phyloP scores from a whole-genome alignment of 768 basidiomycete species.

The Leccinum olivaceopallidum region DNA sequence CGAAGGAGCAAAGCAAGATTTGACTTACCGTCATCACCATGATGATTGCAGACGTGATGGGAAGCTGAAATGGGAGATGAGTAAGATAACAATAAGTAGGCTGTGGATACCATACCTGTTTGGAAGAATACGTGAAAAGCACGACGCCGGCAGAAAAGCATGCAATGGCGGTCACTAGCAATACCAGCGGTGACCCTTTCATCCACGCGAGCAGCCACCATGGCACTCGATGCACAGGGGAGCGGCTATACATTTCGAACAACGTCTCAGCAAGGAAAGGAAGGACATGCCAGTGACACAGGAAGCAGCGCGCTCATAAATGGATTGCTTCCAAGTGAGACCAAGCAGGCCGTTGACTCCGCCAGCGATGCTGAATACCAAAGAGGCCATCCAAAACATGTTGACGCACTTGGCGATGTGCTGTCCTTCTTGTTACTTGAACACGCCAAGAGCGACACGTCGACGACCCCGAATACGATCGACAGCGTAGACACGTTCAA shows the following conservation, averaged over 20 bases:
- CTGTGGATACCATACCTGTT: constrained; percentile 47
- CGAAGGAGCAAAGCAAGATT: not conserved
- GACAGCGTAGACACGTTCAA: constrained; percentile 54
- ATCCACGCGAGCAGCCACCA: constrained; percentile 74
- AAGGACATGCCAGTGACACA: not conserved
- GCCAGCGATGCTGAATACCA: constrained; percentile 52
- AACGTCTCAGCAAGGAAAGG: not conserved
- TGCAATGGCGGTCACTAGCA: constrained; percentile 79
- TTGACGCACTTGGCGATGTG: constrained; percentile 43
- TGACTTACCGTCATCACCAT: constrained; percentile 59
- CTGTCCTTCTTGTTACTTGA: constrained; percentile 36
- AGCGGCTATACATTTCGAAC: constrained; percentile 34
- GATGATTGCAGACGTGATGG: constrained; percentile 65
- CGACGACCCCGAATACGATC: constrained; percentile 53
- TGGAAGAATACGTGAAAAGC: constrained; percentile 72
- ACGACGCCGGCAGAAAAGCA: constrained; percentile 79
- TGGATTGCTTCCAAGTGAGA: constrained; percentile 55
- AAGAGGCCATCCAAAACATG: constrained; percentile 52
- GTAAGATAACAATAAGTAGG: not conserved
- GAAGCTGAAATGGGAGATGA: constrained; percentile 39
- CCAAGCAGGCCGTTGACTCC: constrained; percentile 53
- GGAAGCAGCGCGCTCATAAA: constrained; percentile 38
- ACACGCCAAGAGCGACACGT: constrained; percentile 48
- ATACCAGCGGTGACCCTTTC: constrained; percentile 78
- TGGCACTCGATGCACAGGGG: constrained; percentile 51